These are phyloP conservation scores for Clohesyomyces aquaticus DNA, from an alignment of 495 filamentous ascomycete species.

Conservation along the genomic window DNA sequence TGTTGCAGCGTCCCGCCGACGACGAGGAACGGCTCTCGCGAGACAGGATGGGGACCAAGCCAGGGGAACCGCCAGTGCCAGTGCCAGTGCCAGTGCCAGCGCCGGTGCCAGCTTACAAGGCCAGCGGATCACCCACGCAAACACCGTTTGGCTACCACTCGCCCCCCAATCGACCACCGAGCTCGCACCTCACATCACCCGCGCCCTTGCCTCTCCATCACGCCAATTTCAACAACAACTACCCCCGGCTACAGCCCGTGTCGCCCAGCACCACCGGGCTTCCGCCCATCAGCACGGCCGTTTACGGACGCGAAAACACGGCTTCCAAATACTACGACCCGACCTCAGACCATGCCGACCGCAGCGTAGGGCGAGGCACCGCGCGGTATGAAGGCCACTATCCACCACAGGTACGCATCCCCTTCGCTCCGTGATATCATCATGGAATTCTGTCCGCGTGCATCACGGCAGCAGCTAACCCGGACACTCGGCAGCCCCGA, in stretches of 20 bases:
- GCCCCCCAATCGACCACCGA: constrained; percentile 36
- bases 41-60: constrained; percentile 38
- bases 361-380: constrained; percentile 39
- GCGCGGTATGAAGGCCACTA: constrained; percentile 46
- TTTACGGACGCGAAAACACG: constrained; percentile 41
- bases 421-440: neutral
- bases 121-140: constrained; percentile 42
- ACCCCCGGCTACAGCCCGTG: constrained; percentile 28
- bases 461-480: constrained; percentile 31
- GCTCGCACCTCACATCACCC: constrained; percentile 30
- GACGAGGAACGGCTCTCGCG: constrained; percentile 42
- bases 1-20: constrained; percentile 37
- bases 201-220: constrained; percentile 33
- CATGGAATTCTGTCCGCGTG: constrained; percentile 3
- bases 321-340: constrained; percentile 56
- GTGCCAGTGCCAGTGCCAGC: too few species aligned
- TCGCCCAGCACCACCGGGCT: constrained; percentile 39
- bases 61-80: constrained; percentile 30
- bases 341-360: constrained; percentile 48
- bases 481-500: constrained; percentile 27
- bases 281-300: constrained; percentile 43
- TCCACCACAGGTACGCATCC: constrained; percentile 45
- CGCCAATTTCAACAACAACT: constrained; percentile 31
- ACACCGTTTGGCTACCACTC: constrained; percentile 41
- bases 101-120: constrained; percentile 38